Conservation (phyloP, 768 basidiomycete genomes). For the Hysterangium stoloniferum region DNA sequence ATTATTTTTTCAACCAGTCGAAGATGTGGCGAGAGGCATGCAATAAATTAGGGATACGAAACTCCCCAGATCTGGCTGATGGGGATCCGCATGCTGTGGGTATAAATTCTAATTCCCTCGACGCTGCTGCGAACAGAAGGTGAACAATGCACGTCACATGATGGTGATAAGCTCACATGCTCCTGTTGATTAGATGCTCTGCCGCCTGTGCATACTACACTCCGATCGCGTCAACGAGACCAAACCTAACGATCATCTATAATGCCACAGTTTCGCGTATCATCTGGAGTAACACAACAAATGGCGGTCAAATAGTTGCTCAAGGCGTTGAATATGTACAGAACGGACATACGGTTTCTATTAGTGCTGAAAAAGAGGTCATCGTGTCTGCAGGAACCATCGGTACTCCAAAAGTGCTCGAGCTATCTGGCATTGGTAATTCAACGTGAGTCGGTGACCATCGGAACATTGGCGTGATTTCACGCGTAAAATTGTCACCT, state of each 20-base stretch:
- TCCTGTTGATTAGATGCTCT: not conserved
- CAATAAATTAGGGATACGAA: not conserved
- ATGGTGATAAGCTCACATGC: not conserved
- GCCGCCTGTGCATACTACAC: slow-evolving; percentile 8
- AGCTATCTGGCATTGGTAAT: slow-evolving; percentile 35
- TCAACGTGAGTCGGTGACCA: slow-evolving; percentile 13
- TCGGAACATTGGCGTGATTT: slow-evolving; percentile 22
- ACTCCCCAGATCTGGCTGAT: slow-evolving; percentile 8
- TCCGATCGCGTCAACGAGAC: slow-evolving; percentile 1
- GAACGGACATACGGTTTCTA: slow-evolving; percentile 19
- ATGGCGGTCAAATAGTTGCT: not conserved
- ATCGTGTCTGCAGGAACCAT: slow-evolving; percentile 21
- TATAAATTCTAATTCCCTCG: slow-evolving; percentile 4
- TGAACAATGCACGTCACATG: not conserved
- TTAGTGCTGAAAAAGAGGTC: slow-evolving; percentile 33
- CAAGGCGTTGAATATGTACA: slow-evolving; percentile 14
- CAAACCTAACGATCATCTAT: slow-evolving; percentile 5
- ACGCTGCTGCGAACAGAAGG: slow-evolving; percentile 11
- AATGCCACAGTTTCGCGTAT: slow-evolving; percentile 10
- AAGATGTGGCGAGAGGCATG: slow-evolving; percentile 3
- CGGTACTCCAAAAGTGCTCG: slow-evolving; percentile 22
- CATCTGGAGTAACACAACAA: not conserved
- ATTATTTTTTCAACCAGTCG: slow-evolving; percentile 6
- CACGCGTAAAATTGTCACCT: slow-evolving; percentile 19
- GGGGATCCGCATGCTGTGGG: slow-evolving; percentile 12